Percentiles rank a stretch among this genome's conserved stretches.
These are phyloP conservation scores for Rhipidocladum racemiflorum DNA, from an alignment of 176 grass and related monocot species.

Conservation along the genomic window DNA sequence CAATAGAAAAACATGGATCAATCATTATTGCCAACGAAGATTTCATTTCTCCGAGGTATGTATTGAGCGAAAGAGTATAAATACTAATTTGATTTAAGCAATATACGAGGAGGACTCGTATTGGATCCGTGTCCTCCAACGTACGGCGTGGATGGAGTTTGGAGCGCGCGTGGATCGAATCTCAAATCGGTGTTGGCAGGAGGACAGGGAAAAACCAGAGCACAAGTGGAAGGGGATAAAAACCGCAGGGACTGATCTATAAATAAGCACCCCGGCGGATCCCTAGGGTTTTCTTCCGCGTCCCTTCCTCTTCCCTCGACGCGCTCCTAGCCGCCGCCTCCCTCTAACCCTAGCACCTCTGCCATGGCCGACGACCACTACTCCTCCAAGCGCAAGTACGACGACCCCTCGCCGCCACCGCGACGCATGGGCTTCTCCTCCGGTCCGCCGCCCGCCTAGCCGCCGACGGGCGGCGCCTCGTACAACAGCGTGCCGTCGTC, in stretches of 20 bases:
- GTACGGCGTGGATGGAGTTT: too few species aligned
- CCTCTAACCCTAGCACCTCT: conserved; percentile 43
- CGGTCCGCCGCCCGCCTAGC: conserved; percentile 45
- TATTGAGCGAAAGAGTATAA: too few species aligned
- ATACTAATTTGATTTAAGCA: too few species aligned
- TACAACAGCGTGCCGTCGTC: conserved; percentile 82
- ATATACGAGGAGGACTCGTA: too few species aligned
- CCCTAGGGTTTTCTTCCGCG: conserved; percentile 42
- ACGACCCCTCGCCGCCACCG: conserved; percentile 50
- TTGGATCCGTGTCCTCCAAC: too few species aligned
- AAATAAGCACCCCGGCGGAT: conserved; percentile 7
- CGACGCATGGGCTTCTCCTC: conserved; percentile 85
- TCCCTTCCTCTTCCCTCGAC: neutral
- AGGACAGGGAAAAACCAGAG: too few species aligned
- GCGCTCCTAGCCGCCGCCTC: neutral
- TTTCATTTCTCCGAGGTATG: too few species aligned
- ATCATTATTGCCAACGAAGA: too few species aligned
- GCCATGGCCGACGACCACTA: conserved; percentile 79
- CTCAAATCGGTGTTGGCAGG: too few species aligned
- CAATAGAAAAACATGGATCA: too few species aligned
- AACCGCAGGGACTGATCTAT: conserved; percentile 18
- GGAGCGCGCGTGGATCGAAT: too few species aligned
- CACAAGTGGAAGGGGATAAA: neutral
- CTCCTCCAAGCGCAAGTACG: conserved; percentile 86
- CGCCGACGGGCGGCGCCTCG: conserved; percentile 30